These are phyloP conservation scores for Keithomyces neogunnii DNA, from an alignment of 2,329 filamentous ascomycete genomes.

Conservation along the genomic window DNA sequence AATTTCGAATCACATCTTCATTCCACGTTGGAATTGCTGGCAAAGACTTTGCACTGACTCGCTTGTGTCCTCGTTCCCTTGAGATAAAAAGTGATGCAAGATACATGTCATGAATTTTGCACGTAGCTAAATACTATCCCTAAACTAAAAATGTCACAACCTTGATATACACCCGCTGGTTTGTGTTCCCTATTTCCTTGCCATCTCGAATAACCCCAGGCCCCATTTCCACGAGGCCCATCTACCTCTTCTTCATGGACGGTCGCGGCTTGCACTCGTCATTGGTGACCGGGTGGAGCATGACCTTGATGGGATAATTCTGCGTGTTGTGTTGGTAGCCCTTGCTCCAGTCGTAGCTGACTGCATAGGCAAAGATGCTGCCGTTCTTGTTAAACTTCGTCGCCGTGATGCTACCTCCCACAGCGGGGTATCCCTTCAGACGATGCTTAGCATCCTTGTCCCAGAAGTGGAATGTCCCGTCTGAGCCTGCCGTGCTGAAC, in stretches of 20 bases:
- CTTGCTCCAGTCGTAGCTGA: slow-evolving; percentile 98
- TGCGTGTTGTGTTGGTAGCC: slow-evolving; percentile 80
- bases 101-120: too few relatives aligned
- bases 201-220: not conserved
- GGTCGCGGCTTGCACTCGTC: slow-evolving; percentile 57
- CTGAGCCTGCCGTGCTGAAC: slow-evolving; percentile 93
- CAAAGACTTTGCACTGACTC: not conserved
- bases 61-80: too few relatives aligned
- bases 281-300: slow-evolving; percentile 66
- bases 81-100: too few relatives aligned
- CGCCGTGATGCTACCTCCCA: slow-evolving; percentile 78
- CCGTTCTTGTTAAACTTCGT: slow-evolving; percentile 89
- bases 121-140: too few relatives aligned
- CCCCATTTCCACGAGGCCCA: not conserved
- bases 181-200: not conserved
- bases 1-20: not conserved
- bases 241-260: slow-evolving; percentile 50
- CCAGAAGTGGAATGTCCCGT: slow-evolving; percentile 97
- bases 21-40: not conserved
- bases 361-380: slow-evolving; percentile 76
- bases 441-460: slow-evolving; percentile 88
- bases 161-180: not conserved
- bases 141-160: too few relatives aligned
- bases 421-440: slow-evolving; percentile 78
- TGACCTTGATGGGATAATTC: slow-evolving; percentile 68